These are phyloP conservation scores for Neonectria punicea DNA, from an alignment of 2,329 filamentous ascomycete genomes.

Conservation along the genomic window DNA sequence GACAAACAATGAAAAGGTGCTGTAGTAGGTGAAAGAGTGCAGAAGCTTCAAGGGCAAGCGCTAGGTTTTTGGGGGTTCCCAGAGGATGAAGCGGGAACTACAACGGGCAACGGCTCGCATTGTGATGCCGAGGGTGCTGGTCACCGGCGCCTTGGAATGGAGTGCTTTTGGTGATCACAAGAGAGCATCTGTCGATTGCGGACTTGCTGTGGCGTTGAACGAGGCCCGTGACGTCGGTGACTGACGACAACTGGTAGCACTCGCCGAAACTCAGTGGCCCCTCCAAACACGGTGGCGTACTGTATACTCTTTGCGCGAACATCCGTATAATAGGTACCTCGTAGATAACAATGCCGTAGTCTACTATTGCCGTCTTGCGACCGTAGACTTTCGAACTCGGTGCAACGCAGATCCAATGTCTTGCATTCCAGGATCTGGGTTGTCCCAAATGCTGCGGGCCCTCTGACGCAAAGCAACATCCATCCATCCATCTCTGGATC, in stretches of 20 bases:
- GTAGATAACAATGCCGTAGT: too few species aligned
- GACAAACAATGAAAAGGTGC: background rate
- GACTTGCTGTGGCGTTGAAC: constrained; percentile 10
- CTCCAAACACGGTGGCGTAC: constrained; percentile 2
- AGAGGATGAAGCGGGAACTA: background rate
- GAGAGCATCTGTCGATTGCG: constrained; percentile 18
- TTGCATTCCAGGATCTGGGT: constrained; percentile 12
- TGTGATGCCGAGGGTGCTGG: constrained; percentile 14
- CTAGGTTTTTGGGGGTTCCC: background rate
- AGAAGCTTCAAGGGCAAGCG: background rate
- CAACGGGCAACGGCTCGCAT: background rate
- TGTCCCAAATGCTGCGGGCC: background rate
- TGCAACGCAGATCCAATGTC: background rate
- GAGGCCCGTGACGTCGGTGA: constrained; percentile 23
- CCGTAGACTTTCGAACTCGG: too few species aligned
- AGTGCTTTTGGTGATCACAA: constrained; percentile 24
- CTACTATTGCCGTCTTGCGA: too few species aligned
- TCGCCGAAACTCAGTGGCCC: background rate
- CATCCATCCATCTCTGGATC: background rate
- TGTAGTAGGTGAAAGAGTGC: background rate
- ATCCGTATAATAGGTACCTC: too few species aligned
- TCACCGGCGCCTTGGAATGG: constrained; percentile 17
- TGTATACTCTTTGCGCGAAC: too few species aligned
- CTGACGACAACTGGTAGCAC: constrained; percentile 6
- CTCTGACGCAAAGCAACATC: constrained; percentile 4